Base-by-base conservation (phyloP, 176 grass and related monocot species). In the barley (Hordeum vulgare) region DNA sequence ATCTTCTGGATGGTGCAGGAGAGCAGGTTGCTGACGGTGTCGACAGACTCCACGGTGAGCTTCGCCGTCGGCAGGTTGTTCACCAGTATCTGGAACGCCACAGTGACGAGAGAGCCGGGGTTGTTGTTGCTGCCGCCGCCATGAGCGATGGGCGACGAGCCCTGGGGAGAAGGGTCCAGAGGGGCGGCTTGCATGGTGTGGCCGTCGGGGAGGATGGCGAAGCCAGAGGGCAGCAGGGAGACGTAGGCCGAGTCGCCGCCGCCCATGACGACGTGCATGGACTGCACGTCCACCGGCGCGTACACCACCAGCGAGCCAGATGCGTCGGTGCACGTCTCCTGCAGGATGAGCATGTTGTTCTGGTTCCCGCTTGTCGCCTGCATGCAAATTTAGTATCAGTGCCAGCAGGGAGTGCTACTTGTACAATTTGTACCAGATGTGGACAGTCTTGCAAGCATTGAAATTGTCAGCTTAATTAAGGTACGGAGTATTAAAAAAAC, bases 1-100 rank as follows among this genome's bases (percentile, higher is more conserved):
- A 94, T 94, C 87, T 92, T 92, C 76, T 94, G 90, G 71, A 94
- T 87, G 75, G 93, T 95, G 90, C 89, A 89, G 14, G 87, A 89
- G 75, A 94, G 87, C 13, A 94, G 79, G 75, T 80, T 85, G 87
- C 83, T 92, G 56, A 92, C 90, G 21, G 92, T 94, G 62, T 90
- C 87, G 56, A 92, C 87, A 0, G 92, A 90, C 63, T 94, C 92
- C 24, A 88, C 78, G 8, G 89, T 89, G 27, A 94, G 92, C 89
- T 94, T 94, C 1, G 86, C 86, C 0, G 87, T 89, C n/a, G 92
- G 92, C 73, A 92, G 81, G 75, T 62, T 90, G 79, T 90, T 91
- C 18, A 94, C 92, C 3, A 94, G 82, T 47, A 94, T 94, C 75
- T 94, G 92, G 75, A 94, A 94, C 9, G 89, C 92, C 35, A 94